Conservation (phyloP, 306 rosid genomes). For the Leucaena leucocephala region DNA sequence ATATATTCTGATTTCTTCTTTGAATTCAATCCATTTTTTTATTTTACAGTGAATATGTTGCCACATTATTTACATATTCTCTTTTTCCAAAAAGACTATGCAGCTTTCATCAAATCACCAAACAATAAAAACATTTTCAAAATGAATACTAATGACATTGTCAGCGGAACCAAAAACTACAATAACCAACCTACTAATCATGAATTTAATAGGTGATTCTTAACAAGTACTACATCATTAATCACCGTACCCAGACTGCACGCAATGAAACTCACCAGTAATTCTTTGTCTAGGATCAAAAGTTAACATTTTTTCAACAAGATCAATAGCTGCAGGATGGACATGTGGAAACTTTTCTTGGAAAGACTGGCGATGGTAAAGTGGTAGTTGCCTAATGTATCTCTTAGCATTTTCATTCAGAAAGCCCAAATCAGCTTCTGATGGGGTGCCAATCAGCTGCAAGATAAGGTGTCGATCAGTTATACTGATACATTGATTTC, state of each 20-base stretch:
- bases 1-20: background rate
- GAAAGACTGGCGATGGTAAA: constrained; percentile 79
- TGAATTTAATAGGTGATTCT: background rate
- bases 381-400: constrained; percentile 82
- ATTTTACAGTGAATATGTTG: background rate
- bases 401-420: constrained; percentile 97
- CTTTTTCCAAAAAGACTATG: background rate
- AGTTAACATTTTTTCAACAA: constrained; percentile 95
- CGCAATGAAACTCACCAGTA: constrained; percentile 72
- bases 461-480: constrained; percentile 33
- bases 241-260: constrained; percentile 18
- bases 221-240: constrained; percentile 29
- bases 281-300: constrained; percentile 88
- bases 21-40: background rate
- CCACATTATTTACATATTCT: background rate
- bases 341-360: constrained; percentile 92
- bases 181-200: constrained; percentile 6
- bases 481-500: constrained; percentile 19
- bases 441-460: constrained; percentile 98
- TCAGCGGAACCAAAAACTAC: background rate
- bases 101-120: background rate
- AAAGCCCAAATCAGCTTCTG: constrained; percentile 88
- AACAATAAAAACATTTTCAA: background rate
- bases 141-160: constrained; percentile 17
- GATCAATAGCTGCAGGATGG: constrained; percentile 93